Evolutionary conservation across 1,284 basidiomycete genomes (phyloP).

Genomic region (Moesziomyces sp.): DNA sequence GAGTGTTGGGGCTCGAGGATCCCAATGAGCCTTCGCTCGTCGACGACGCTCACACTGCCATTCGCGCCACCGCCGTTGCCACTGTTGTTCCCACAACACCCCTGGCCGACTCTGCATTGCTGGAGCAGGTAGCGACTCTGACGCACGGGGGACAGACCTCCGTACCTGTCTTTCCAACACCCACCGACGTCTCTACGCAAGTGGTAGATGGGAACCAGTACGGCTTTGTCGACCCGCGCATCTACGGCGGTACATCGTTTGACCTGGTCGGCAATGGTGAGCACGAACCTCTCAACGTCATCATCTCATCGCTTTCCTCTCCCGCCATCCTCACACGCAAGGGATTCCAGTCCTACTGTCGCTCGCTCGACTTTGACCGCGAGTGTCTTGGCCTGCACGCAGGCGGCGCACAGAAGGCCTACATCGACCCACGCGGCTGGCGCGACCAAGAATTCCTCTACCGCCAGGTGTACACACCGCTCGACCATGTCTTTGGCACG

Average conservation of each 20-base stretch:
- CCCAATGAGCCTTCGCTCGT: constrained; percentile 31
- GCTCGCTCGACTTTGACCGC: constrained; percentile 61
- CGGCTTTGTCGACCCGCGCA: constrained; percentile 50
- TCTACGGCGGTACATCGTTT: constrained; percentile 50
- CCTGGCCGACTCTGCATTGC: constrained; percentile 11
- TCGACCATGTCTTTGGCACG: constrained; percentile 50
- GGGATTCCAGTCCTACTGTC: constrained; percentile 57
- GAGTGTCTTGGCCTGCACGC: constrained; percentile 64
- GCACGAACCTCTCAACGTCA: constrained; percentile 64
- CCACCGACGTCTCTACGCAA: neutral
- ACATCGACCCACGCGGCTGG: constrained; percentile 45
- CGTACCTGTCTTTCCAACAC: constrained; percentile 19
- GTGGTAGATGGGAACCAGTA: constrained; percentile 28
- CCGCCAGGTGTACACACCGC: constrained; percentile 51
- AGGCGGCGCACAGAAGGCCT: constrained; percentile 50
- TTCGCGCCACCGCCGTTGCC: constrained; percentile 10
- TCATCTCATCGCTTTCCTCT: constrained; percentile 56
- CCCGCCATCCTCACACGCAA: constrained; percentile 49
- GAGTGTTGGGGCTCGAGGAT: constrained; percentile 46
- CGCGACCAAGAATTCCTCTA: constrained; percentile 54
- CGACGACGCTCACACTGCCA: constrained; percentile 27
- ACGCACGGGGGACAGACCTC: constrained; percentile 29
- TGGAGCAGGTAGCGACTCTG: constrained; percentile 8
- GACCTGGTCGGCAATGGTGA: constrained; percentile 44
- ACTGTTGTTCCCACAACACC: constrained; percentile 14